A percentile compares a stretch with the other conserved stretches of the same genome.
These are phyloP conservation scores for Mimosa pudica DNA, from an alignment of 306 rosid genomes.

Conservation along the genomic window DNA sequence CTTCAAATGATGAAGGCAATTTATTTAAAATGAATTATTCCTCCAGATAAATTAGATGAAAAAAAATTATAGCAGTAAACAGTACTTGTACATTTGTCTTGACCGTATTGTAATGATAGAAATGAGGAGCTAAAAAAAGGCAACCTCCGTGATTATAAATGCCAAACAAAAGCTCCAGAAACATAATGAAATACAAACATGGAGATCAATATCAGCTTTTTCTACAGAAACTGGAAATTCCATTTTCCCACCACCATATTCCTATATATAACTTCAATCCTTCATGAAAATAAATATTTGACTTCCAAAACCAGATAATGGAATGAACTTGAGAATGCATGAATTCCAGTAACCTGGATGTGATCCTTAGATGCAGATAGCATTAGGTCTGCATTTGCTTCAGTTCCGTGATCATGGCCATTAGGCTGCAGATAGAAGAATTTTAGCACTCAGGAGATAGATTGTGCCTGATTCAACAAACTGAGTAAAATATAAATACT, in stretches of 20 bases:
- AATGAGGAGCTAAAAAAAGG: background rate
- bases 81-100: background rate
- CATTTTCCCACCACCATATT: slow-evolving; percentile 6
- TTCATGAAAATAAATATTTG: background rate
- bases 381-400: slow-evolving; percentile 56
- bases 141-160: background rate
- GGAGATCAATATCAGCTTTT: slow-evolving; percentile 9
- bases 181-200: slow-evolving; percentile 15
- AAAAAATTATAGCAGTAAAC: slow-evolving; percentile 3
- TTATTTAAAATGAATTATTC: background rate
- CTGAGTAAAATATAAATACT: background rate
- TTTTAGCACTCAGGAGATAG: slow-evolving; percentile 24
- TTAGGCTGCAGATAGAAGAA: slow-evolving; percentile 73
- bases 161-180: slow-evolving; percentile 24
- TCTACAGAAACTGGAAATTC: slow-evolving; percentile 13
- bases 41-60: background rate
- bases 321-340: slow-evolving; percentile 10
- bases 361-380: slow-evolving; percentile 82
- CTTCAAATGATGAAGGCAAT: background rate
- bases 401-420: slow-evolving; percentile 78
- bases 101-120: slow-evolving; percentile 20
- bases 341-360: slow-evolving; percentile 67
- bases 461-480: slow-evolving; percentile 8
- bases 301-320: slow-evolving; percentile 10
- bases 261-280: background rate